Base-by-base conservation (phyloP, 208 protist genomes). In the Angomonas ambiguus region DNA sequence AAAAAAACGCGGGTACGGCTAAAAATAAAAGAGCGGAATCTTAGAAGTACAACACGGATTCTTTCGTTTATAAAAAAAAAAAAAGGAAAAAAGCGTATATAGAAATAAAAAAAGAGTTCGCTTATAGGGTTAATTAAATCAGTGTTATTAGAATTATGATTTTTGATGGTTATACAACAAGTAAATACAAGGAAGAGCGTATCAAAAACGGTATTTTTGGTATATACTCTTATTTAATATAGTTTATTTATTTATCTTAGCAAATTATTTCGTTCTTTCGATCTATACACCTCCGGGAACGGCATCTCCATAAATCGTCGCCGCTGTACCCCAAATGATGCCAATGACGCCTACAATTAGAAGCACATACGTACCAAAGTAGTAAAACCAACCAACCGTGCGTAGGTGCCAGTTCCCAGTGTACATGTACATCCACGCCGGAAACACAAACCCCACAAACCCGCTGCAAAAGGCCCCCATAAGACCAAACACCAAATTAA, bases 401-500 rank as follows among this genome's bases (percentile, higher is more conserved):
- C 48, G 31, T n/a, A 79, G 33, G 5, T 55, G 72, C 58, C 71
- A 89, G 67, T 76, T 71, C 18, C 82, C 87, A 5, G 67, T 33
- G 67, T 91, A 88, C 83, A 93, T 90, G 57, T 74, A 71, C 67
- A 93, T 80, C 25, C 84, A 45, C 20, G 89, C 69, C 0, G 89
- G 89, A 56, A 88, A 88, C 18, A 93, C 65, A 48, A 85, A 95
- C 31, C 77, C 80, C 35, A 95, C 77, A 62, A 82, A 88, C 13
- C 82, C 82, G 48, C 83, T 82, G 38, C 69, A 87, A 34, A 93
- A 68, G 38, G 73, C 68, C 18, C 89, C 89, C 28, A 93, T 62
- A 6, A 92, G 76, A 27, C 80, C 82, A 69, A 95, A 93, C 33
- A 90, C 82, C 11, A 82, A 63, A 31, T 69, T 82, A 28, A 95